Conservation (phyloP, 768 basidiomycete genomes). For the Chlorophyllum brunneum region DNA sequence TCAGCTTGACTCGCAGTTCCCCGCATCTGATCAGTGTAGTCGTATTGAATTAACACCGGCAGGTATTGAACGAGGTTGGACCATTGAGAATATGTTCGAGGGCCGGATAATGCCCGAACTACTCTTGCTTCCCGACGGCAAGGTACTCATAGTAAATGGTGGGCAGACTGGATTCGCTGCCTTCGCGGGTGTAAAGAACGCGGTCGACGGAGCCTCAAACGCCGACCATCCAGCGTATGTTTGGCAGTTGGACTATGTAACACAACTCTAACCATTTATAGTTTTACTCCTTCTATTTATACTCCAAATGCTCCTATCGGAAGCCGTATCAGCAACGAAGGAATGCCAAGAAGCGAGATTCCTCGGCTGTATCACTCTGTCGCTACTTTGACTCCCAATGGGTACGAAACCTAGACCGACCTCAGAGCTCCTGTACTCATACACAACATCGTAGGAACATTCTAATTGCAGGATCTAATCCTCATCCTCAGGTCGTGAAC, state of each 20-base stretch:
- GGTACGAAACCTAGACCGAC: slow-evolving; percentile 29
- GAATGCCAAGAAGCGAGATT: slow-evolving; percentile 37
- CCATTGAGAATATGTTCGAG: slow-evolving; percentile 39
- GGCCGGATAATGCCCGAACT: slow-evolving; percentile 35
- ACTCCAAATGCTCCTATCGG: slow-evolving; percentile 38
- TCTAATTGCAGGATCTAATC: slow-evolving; percentile 7
- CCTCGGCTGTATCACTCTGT: slow-evolving; percentile 59
- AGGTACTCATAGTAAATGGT: slow-evolving; percentile 38
- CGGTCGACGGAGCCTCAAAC: slow-evolving; percentile 23
- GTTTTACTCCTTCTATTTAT: slow-evolving; percentile 42
- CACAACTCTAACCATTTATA: slow-evolving; percentile 4
- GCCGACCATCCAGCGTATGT: slow-evolving; percentile 28
- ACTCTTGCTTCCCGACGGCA: slow-evolving; percentile 36
- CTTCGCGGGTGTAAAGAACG: slow-evolving; percentile 28
- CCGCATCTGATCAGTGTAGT: slow-evolving; percentile 41
- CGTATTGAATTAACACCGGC: slow-evolving; percentile 35
- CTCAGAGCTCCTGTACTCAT: slow-evolving; percentile 15
- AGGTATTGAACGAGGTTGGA: slow-evolving; percentile 41
- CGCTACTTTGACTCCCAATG: slow-evolving; percentile 52
- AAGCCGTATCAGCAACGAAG: slow-evolving; percentile 37
- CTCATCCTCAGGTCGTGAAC: slow-evolving; percentile 19
- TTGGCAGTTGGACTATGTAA: too few relatives aligned
- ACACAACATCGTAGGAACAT: not conserved
- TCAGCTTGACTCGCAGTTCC: slow-evolving; percentile 32
- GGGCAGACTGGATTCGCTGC: slow-evolving; percentile 39